Conservation (phyloP, 1,139 yeast species). For the Blastobotrys indianensis region DNA sequence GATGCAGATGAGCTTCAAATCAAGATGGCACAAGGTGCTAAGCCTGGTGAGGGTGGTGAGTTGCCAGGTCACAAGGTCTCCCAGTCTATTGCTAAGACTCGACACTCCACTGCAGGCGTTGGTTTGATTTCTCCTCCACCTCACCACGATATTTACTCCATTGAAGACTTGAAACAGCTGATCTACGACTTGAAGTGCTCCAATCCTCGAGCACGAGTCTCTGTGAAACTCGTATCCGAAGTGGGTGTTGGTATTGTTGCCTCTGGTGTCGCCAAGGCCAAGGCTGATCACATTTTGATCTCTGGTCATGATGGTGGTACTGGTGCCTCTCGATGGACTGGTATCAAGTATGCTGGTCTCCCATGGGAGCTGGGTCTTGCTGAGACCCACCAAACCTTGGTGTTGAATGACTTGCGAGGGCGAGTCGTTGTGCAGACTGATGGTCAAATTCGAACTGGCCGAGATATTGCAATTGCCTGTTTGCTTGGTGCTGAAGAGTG, state of each 20-base stretch:
- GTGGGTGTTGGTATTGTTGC: constrained; percentile 99
- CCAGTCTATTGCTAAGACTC: constrained; percentile 81
- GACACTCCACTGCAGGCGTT: constrained; percentile 96
- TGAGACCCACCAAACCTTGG: constrained; percentile 96
- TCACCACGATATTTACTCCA: constrained; percentile 96
- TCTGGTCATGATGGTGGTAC: constrained; percentile 99
- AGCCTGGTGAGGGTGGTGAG: constrained; percentile 99
- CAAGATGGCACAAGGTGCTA: constrained; percentile 99
- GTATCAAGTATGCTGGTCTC: constrained; percentile 93
- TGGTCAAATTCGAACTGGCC: constrained; percentile 94
- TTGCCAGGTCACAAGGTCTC: constrained; percentile 93
- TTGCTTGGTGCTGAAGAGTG: constrained; percentile 97
- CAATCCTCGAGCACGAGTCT: constrained; percentile 94
- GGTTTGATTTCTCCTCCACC: constrained; percentile 98
- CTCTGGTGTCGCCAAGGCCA: constrained; percentile 98
- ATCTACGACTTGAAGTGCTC: constrained; percentile 95
- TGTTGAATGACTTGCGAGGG: constrained; percentile 90
- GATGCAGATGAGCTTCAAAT: constrained; percentile 98
- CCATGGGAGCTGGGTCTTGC: constrained; percentile 99
- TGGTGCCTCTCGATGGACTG: constrained; percentile 98
- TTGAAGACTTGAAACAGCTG: constrained; percentile 94
- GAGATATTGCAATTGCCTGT: constrained; percentile 94
- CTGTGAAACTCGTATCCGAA: constrained; percentile 93
- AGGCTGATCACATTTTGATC: constrained; percentile 91
- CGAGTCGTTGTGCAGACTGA: constrained; percentile 94